phyloP scores from a whole-genome alignment of 306 rosid species.

The Castanospermum australe region DNA sequence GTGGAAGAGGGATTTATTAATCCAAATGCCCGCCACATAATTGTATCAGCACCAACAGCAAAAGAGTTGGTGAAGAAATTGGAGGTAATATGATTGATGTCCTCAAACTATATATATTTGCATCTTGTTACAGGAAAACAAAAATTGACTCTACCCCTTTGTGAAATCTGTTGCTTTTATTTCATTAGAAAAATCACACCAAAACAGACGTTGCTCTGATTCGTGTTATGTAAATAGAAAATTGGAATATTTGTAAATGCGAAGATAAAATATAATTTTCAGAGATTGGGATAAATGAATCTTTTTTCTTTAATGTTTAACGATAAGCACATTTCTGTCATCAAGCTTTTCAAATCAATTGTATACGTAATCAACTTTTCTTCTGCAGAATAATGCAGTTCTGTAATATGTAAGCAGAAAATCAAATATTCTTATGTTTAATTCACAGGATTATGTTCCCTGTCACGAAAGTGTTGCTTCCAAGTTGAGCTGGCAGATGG shows the following conservation, averaged over 20 bases:
- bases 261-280: slow-evolving; percentile 32
- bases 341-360: neutral
- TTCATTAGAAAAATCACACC: slow-evolving; percentile 24
- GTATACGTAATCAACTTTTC: neutral
- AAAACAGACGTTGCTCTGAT: slow-evolving; percentile 3
- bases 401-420: neutral
- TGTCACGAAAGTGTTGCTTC: slow-evolving; percentile 95
- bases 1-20: slow-evolving; percentile 96
- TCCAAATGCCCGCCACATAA: slow-evolving; percentile 95
- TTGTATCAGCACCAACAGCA: slow-evolving; percentile 93
- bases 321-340: slow-evolving; percentile 2
- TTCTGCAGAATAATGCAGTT: neutral
- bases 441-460: slow-evolving; percentile 80
- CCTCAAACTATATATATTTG: slow-evolving; percentile 26
- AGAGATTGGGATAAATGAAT: neutral
- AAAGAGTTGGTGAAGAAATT: slow-evolving; percentile 89
- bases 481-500: slow-evolving; percentile 87
- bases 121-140: slow-evolving; percentile 30
- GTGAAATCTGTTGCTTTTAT: slow-evolving; percentile 50
- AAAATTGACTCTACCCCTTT: neutral
- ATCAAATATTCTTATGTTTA: neutral
- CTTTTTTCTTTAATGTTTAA: neutral
- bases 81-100: slow-evolving; percentile 57
- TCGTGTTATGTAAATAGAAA: neutral
- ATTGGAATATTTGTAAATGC: slow-evolving; percentile 2